Evolutionary conservation across 106 monocot species (phyloP).

Genomic region (Acorus gramineus): DNA sequence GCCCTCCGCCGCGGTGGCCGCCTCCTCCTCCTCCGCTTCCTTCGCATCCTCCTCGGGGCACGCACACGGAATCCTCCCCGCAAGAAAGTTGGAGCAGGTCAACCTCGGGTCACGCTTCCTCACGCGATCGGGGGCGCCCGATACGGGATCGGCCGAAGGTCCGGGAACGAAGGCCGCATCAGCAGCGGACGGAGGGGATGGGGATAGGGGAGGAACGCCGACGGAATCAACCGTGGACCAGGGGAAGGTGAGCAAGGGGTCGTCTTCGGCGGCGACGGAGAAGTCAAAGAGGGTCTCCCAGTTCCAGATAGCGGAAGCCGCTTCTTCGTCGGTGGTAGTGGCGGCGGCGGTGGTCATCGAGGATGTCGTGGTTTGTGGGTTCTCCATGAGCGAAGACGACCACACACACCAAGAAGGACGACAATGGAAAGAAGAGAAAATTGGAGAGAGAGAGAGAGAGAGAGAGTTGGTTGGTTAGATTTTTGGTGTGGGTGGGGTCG

Average conservation of each 20-base stretch:
- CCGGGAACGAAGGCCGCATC: constrained; percentile 5
- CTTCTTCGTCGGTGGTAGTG: constrained; percentile 3
- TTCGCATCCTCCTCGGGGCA: constrained; percentile 79
- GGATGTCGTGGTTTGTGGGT: too few relatives aligned
- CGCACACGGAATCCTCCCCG: constrained; percentile 72
- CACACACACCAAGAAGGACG: constrained; percentile 1
- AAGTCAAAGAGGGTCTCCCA: constrained; percentile 61
- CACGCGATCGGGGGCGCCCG: constrained; percentile 17
- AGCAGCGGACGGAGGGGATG: neutral
- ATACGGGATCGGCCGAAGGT: neutral
- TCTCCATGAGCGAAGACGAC: constrained; percentile 6
- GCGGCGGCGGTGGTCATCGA: neutral
- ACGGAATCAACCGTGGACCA: constrained; percentile 10
- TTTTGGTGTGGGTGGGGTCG: neutral
- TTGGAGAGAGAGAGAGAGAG: neutral
- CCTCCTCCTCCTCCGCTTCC: constrained; percentile 36
- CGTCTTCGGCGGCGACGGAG: constrained; percentile 35
- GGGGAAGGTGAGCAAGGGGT: constrained; percentile 21
- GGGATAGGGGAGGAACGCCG: neutral
- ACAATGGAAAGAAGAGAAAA: too few relatives aligned
- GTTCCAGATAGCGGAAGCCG: constrained; percentile 30
- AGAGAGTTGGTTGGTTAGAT: neutral
- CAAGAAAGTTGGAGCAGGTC: constrained; percentile 66
- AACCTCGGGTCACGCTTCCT: constrained; percentile 80
- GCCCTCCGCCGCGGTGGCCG: constrained; percentile 20